Percentiles rank a stretch among this genome's conserved stretches.
phyloP scores from a whole-genome alignment of 2,329 filamentous ascomycete genomes.

The Plenodomus tracheiphilus region DNA sequence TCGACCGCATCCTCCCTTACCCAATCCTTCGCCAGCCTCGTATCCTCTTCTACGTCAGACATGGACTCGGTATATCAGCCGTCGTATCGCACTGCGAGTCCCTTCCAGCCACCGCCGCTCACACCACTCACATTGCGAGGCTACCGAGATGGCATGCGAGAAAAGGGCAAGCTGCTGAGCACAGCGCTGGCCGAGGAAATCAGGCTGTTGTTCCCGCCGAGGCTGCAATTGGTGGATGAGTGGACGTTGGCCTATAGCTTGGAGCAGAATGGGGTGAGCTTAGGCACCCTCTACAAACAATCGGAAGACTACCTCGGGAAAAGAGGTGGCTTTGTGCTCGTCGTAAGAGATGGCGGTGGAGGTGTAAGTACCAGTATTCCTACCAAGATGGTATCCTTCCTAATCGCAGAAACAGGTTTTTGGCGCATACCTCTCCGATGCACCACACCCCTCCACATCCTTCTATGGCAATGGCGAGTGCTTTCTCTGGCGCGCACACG shows the following conservation, averaged over 20 bases:
- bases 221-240: constrained; percentile 82
- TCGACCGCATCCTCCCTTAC: constrained; percentile 28
- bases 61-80: constrained; percentile 64
- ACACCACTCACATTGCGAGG: constrained; percentile 75
- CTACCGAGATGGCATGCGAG: constrained; percentile 63
- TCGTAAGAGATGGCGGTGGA: constrained; percentile 76
- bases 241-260: constrained; percentile 89
- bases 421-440: constrained; percentile 90
- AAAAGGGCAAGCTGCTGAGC: constrained; percentile 68
- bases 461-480: constrained; percentile 98
- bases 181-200: constrained; percentile 87
- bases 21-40: constrained; percentile 44
- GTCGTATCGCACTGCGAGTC: constrained; percentile 67
- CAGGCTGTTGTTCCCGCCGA: constrained; percentile 80
- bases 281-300: constrained; percentile 83
- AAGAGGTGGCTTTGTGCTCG: constrained; percentile 85
- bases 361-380: constrained; percentile 59
- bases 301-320: constrained; percentile 68
- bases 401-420: constrained; percentile 61
- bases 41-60: constrained; percentile 40
- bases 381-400: neutral
- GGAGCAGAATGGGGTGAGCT: constrained; percentile 86
- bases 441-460: constrained; percentile 76
- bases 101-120: constrained; percentile 85
- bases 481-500: constrained; percentile 81